Base-by-base conservation (phyloP, 441 rosid genomes). In the Gossypium trilobum region DNA sequence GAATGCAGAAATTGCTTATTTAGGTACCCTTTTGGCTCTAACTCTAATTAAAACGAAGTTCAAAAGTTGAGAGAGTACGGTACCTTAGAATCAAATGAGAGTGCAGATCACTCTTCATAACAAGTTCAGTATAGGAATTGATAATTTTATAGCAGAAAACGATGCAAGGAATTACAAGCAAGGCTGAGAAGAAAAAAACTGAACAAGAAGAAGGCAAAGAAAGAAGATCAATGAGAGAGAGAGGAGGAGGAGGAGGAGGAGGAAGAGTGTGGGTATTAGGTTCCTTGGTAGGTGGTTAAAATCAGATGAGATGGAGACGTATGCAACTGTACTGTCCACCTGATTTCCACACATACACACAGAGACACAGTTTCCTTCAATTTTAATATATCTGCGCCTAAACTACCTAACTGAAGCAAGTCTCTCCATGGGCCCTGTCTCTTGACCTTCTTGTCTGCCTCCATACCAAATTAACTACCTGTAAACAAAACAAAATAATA, bases 21-120 rank as follows among this genome's bases (percentile, higher is more conserved):
- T 25, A 42, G 54, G 62, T 54, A 68, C 78, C 81, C 81, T 81
- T 74, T 64, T 44, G 77, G 73, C 73, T 76, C 63, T 74, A 64
- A 9, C 2, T 1, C 13, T 39, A 39, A 39, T 55, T 39, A 69
- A 61, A 57, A 71, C 55, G 67, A 61, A 65, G 66, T 52, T 74
- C 75, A 68, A 68, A 65, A 77, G 65, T 55, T 70, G 57, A 31
- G 46, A 59, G n/a, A 20, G 5, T 56, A 56, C 29, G 11, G 14
- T 4, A 57, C 66, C 78, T 57, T 69, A 70, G 17, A 73, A 61
- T 22, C 68, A 44, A 71, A 71, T 64, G 70, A 20, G 70, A 66
- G 65, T 8, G 56, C 48, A 70, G 56, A 76, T 64, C 73, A 73
- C 19, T 39, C 68, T 78, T 29, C 67, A 71, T 58, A 25, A 57